Evolutionary conservation across 2,329 filamentous ascomycete species (phyloP).

Genomic region (Aspergillus felis): DNA sequence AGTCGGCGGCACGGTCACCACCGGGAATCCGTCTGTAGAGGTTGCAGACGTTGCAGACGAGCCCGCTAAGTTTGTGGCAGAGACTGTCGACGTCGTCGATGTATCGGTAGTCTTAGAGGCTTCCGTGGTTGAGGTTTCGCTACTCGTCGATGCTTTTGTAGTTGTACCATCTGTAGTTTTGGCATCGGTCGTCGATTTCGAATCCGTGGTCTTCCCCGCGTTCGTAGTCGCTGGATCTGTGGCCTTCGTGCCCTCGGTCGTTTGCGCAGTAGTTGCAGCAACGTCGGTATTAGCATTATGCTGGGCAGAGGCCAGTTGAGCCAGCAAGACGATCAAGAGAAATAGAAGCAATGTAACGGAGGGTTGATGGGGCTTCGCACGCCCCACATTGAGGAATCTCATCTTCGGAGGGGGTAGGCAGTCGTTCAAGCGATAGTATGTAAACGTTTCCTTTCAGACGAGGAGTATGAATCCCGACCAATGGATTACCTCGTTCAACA

Average conservation of each 20-base stretch:
- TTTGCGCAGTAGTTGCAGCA: not conserved
- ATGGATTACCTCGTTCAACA: not conserved
- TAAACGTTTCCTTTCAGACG: not conserved
- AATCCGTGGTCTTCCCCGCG: not conserved
- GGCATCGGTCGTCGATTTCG: not conserved
- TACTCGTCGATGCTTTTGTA: constrained; percentile 15
- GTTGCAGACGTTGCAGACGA: constrained; percentile 22
- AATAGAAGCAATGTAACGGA: constrained; percentile 15
- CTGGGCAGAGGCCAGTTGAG: constrained; percentile 15
- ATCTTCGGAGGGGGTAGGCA: constrained; percentile 6
- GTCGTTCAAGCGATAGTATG: not conserved
- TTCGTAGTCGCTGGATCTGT: not conserved
- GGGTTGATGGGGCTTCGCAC: constrained; percentile 11
- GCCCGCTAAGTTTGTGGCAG: constrained; percentile 19
- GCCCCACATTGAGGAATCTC: constrained; percentile 11
- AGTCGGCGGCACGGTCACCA: constrained; percentile 76
- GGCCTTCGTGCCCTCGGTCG: not conserved
- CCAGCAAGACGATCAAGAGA: constrained; percentile 13
- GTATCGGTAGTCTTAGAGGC: constrained; percentile 16
- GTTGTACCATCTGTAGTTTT: constrained; percentile 14
- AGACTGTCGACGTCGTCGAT: constrained; percentile 16
- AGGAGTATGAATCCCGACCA: not conserved
- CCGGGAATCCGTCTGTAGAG: constrained; percentile 54
- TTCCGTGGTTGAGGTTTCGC: constrained; percentile 16
- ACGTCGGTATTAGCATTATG: not conserved